phyloP scores from a whole-genome alignment of 768 basidiomycete species.

The Favolaschia claudopus region DNA sequence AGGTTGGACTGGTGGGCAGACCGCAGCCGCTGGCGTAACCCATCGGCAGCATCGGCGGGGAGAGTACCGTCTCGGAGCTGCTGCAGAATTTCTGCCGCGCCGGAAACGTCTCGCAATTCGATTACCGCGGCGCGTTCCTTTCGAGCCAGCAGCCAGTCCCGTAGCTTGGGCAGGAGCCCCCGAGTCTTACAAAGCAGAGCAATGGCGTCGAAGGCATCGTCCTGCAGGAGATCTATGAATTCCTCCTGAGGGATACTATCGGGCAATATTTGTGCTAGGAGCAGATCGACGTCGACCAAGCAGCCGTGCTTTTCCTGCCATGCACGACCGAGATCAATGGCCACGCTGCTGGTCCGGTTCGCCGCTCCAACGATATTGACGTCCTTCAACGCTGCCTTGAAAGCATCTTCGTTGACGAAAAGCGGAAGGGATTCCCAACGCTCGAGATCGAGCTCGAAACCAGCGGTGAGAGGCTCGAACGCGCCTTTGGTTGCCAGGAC shows the following conservation, averaged over 20 bases:
- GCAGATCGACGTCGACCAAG: constrained; percentile 20
- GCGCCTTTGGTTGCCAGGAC: constrained; percentile 21
- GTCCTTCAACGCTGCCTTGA: constrained; percentile 20
- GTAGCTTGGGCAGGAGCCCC: constrained; percentile 13
- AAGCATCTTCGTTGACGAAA: constrained; percentile 4
- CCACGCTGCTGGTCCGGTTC: constrained; percentile 4
- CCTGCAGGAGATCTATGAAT: constrained; percentile 20
- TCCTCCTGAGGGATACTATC: constrained; percentile 22
- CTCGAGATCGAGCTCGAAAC: constrained; percentile 19
- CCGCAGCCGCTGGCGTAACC: constrained; percentile 17
- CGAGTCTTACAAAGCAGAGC: constrained; percentile 24
- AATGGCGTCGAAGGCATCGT: constrained; percentile 20
- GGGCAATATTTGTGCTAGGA: constrained; percentile 19
- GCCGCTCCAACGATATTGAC: constrained; percentile 19
- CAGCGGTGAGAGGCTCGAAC: constrained; percentile 14
- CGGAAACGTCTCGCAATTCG: constrained; percentile 21
- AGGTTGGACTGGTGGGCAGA: constrained; percentile 22
- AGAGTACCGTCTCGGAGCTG: constrained; percentile 3
- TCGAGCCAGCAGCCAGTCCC: constrained; percentile 19
- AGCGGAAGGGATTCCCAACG: constrained; percentile 18
- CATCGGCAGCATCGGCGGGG: not conserved
- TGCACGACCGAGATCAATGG: constrained; percentile 18
- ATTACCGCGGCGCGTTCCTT: constrained; percentile 21
- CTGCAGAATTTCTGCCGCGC: constrained; percentile 18
- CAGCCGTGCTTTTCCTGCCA: constrained; percentile 23